Evolutionary conservation across 768 basidiomycete species (phyloP).

Genomic region (Tricholoma sp.): DNA sequence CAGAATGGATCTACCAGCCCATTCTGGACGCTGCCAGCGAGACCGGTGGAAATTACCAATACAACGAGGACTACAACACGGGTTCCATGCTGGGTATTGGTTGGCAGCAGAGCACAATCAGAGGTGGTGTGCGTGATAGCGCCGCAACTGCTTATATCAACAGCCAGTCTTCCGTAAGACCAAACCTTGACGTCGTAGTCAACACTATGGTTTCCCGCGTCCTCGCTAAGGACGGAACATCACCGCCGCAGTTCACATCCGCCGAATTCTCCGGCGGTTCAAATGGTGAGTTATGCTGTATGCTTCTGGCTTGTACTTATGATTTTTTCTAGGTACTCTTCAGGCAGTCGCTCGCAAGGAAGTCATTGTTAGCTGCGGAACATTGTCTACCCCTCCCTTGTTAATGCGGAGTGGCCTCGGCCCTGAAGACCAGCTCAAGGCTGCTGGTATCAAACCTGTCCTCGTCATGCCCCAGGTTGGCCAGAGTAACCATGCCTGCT

Average conservation of each 20-base stretch:
- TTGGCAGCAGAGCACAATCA: conserved; percentile 22
- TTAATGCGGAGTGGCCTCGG: conserved; percentile 20
- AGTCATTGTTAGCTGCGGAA: conserved; percentile 24
- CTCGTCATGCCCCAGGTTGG: conserved; percentile 25
- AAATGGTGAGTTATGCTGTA: too few relatives aligned
- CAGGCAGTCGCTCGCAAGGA: conserved; percentile 11
- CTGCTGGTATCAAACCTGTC: conserved; percentile 17
- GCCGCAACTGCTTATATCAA: conserved; percentile 9
- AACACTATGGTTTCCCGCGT: neutral
- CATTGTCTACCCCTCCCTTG: conserved; percentile 19
- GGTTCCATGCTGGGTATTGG: conserved; percentile 27
- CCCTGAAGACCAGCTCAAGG: conserved; percentile 4
- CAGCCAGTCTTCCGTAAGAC: neutral
- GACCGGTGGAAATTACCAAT: conserved; percentile 14
- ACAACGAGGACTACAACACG: conserved; percentile 22
- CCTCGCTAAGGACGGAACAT: neutral
- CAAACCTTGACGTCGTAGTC: conserved; percentile 4
- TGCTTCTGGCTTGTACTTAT: too few relatives aligned
- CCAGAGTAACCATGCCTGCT: neutral
- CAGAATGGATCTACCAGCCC: conserved; percentile 14
- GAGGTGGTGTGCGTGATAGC: conserved; percentile 2
- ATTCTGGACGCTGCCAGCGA: conserved; percentile 20
- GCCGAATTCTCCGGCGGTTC: too few relatives aligned
- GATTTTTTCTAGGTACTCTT: too few relatives aligned
- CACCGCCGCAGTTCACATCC: too few relatives aligned